A percentile compares a stretch with the other conserved stretches of the same genome.
phyloP scores from a whole-genome alignment of 2,329 filamentous ascomycete genomes.

The Aspergillus floridensis region DNA sequence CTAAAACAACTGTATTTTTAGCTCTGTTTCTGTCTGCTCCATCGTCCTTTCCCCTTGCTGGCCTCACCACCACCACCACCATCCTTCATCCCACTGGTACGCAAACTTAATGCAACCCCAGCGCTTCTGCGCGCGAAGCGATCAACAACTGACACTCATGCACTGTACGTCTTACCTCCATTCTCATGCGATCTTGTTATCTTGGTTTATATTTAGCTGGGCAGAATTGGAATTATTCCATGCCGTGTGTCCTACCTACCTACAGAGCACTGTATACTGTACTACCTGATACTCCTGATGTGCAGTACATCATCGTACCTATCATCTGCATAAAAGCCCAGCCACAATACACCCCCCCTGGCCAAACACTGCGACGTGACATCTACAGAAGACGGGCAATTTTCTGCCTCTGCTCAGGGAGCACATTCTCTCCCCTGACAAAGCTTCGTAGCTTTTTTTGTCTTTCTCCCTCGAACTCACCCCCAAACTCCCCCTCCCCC shows the following conservation, averaged over 20 bases:
- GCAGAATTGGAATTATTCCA: neutral
- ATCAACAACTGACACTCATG: neutral
- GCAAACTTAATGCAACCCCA: neutral
- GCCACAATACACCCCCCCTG: neutral
- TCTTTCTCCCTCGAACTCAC: neutral
- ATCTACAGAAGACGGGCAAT: neutral
- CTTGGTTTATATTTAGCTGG: neutral
- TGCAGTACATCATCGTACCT: constrained; percentile 1
- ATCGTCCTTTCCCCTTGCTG: neutral
- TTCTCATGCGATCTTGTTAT: neutral
- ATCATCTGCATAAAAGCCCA: constrained; percentile 4
- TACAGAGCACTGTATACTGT: too few relatives aligned
- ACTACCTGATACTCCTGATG: neutral
- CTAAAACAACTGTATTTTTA: neutral
- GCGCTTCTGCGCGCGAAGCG: neutral
- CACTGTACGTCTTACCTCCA: neutral
- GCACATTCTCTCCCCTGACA: neutral
- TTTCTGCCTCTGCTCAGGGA: neutral
- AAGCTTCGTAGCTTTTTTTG: neutral
- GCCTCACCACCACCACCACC: neutral
- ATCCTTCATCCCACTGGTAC: neutral
- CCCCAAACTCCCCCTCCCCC: too few relatives aligned
- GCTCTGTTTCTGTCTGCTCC: neutral
- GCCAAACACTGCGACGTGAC: neutral
- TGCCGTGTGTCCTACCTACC: neutral